Base-by-base conservation (phyloP, 139 green algal genomes). In the Edaphochlamys debaryana region DNA sequence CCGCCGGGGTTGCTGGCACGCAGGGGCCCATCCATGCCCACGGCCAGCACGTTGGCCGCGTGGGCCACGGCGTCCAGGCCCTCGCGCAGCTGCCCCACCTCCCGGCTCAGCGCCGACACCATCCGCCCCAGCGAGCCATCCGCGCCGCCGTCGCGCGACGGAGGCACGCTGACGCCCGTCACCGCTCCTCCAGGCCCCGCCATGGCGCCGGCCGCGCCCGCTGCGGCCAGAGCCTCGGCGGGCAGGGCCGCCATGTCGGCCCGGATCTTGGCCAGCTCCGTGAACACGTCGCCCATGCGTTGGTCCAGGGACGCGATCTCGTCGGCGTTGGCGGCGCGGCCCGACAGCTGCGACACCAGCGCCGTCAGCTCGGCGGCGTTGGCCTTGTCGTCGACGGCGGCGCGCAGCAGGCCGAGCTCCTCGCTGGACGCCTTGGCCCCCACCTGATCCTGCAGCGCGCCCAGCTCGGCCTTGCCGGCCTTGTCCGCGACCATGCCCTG, bases 1-100 rank as follows among this genome's bases (percentile, higher is more conserved):
- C 9, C 34, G 30, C 32, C 34, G 11, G 38, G 23, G 30, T 20
- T n/a, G 74, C 64, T 82, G 32, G 27, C 34, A 25, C 37, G 36
- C 38, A 36, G 11, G 50, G 67, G 50, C n/a, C 63, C 37, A 40
- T 89, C 79, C 62, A 84, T 38, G 32, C 87, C 87, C 27, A 91
- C 87, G n/a, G 83, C 80, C 79, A 91, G 48, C 41, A 89, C 81
- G 74, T 89, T 89, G 25, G 87, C 62, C 6, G 87, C 87, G 50
- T 91, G 84, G 6, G 87, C 79, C 30, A 91, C 60, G 40, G 85
- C 69, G 42, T 91, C 87, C 69, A 89, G 52, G 23, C 72, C 40
- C 56, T 88, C 81, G 19, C 68, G 75, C 70, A 90, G 72, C 23
- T 36, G 73, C 45, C 69, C 67, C 36, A 87, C 66, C 67, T 83